Evolutionary conservation across 805 yeast species (phyloP).

Genomic region (Barnettozyma populi): DNA sequence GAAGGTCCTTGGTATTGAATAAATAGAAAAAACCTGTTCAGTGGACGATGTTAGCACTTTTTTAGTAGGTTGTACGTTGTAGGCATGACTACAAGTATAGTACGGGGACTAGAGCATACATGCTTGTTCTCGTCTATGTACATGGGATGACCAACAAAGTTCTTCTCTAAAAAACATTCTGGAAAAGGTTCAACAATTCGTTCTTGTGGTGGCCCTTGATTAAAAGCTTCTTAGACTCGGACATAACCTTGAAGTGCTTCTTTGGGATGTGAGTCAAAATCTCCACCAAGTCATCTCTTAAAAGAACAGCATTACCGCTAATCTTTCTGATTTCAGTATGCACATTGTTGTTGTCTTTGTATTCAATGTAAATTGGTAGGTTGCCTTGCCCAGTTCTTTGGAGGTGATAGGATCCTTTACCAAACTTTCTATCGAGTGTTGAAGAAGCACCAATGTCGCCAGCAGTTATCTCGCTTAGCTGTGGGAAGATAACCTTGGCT

Average conservation of each 20-base stretch:
- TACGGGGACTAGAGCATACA: not conserved
- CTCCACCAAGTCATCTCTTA: constrained; percentile 60
- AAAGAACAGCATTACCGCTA: constrained; percentile 58
- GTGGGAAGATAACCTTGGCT: constrained; percentile 21
- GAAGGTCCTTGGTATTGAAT: not conserved
- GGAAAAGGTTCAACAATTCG: constrained; percentile 13
- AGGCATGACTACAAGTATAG: not conserved
- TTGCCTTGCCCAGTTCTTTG: constrained; percentile 56
- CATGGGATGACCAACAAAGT: not conserved
- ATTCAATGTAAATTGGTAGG: constrained; percentile 76
- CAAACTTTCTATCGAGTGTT: constrained; percentile 20
- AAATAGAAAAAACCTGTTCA: not conserved
- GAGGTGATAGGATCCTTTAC: constrained; percentile 29
- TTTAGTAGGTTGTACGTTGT: not conserved
- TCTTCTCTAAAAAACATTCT: constrained; percentile 13
- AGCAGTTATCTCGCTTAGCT: constrained; percentile 26
- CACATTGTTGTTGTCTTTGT: constrained; percentile 53
- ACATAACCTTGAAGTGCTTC: constrained; percentile 41
- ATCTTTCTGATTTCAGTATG: constrained; percentile 71
- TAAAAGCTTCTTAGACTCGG: constrained; percentile 44
- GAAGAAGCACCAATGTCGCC: constrained; percentile 24
- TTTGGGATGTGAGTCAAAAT: constrained; percentile 43
- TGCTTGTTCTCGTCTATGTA: not conserved
- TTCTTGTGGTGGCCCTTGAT: constrained; percentile 23
- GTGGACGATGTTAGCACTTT: not conserved